A percentile compares a stretch with the other conserved stretches of the same genome.
Conservation (phyloP, 495 filamentous ascomycete species). For the Halenospora varia region DNA sequence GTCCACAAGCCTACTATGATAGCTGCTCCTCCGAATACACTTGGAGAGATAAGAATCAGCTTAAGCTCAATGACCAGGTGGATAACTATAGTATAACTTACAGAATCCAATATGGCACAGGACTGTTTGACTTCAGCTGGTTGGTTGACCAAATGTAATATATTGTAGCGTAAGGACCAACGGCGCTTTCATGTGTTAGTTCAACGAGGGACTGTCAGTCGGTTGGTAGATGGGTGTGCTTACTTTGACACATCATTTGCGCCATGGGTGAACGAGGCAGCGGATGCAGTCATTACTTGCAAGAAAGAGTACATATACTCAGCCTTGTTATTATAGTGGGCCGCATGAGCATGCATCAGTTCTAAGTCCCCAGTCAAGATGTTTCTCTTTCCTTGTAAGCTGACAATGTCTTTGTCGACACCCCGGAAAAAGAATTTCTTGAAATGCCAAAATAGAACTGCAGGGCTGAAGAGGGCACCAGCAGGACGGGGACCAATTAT, state of each 20-base stretch:
- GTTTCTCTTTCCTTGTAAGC: constrained; percentile 37
- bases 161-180: constrained; percentile 67
- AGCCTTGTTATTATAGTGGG: constrained; percentile 69
- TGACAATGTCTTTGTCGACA: constrained; percentile 56
- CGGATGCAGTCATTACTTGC: constrained; percentile 70
- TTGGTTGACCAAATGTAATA: constrained; percentile 60
- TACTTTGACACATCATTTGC: constrained; percentile 82
- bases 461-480: constrained; percentile 32
- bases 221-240: no score
- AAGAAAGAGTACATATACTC: constrained; percentile 75
- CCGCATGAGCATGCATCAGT: constrained; percentile 55
- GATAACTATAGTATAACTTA: no score
- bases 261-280: constrained; percentile 72
- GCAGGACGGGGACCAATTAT: constrained; percentile 24
- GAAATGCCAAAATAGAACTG: constrained; percentile 39
- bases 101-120: constrained; percentile 62
- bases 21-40: constrained; percentile 51
- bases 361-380: constrained; percentile 50
- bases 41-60: no score
- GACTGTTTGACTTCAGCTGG: constrained; percentile 41
- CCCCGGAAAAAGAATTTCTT: constrained; percentile 52
- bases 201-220: no score
- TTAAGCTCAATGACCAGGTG: no score
- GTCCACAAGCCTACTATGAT: constrained; percentile 67
- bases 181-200: constrained; percentile 68